A percentile compares a stretch with the other conserved stretches of the same genome.
Conservation (phyloP, 805 yeast species). For the Candida railenensis region DNA sequence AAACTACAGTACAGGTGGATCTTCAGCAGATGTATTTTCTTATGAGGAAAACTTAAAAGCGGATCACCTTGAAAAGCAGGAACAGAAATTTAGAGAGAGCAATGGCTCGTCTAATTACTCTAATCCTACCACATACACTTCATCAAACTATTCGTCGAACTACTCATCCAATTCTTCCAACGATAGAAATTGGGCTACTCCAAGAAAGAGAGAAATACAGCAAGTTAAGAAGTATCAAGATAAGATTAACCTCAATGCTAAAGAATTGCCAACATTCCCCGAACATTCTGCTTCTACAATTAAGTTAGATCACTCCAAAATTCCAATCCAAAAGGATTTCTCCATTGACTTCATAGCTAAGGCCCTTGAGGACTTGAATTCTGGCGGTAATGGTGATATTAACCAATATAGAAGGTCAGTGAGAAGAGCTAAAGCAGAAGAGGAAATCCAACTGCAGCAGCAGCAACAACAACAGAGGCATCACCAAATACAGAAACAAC, state of each 20-base stretch:
- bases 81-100: conserved; percentile 12
- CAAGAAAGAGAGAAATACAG: conserved; percentile 30
- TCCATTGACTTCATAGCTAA: conserved; percentile 46
- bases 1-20: conserved; percentile 2
- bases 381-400: conserved; percentile 46
- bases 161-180: conserved; percentile 17
- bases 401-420: conserved; percentile 39
- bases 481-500: neutral
- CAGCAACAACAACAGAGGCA: conserved; percentile 1
- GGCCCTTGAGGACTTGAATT: conserved; percentile 44
- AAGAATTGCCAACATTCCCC: conserved; percentile 23
- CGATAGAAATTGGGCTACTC: conserved; percentile 45
- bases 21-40: conserved; percentile 17
- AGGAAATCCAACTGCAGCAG: conserved; percentile 1
- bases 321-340: conserved; percentile 42
- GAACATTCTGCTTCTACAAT: neutral
- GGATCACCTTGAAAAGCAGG: neutral
- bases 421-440: conserved; percentile 18
- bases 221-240: conserved; percentile 36
- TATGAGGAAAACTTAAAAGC: conserved; percentile 2
- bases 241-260: conserved; percentile 34
- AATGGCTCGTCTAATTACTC: conserved; percentile 32
- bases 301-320: conserved; percentile 3
- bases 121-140: conserved; percentile 33
- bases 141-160: conserved; percentile 12